Conservation (phyloP, 164 flowering plant genomes). For the Aristolochia californica region DNA sequence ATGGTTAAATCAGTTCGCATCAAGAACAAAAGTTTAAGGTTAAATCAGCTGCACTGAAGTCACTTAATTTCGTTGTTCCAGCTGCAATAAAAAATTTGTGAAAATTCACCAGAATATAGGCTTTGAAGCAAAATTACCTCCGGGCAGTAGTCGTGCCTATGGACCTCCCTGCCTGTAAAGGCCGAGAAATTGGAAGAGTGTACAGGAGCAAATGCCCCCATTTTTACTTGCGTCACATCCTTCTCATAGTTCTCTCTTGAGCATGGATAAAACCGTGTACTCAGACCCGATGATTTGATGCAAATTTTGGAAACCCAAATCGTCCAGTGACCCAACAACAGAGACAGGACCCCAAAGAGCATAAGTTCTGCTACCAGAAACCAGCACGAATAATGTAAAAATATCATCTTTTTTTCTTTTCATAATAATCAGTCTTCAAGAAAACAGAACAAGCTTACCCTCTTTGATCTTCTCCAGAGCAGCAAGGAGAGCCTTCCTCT, state of each 20-base stretch:
- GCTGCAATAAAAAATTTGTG: not conserved
- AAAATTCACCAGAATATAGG: not conserved
- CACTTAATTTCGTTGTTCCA: too few species aligned
- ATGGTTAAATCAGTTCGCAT: too few species aligned
- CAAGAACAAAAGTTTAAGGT: too few species aligned
- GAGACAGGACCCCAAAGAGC: slow-evolving; percentile 75
- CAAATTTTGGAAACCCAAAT: slow-evolving; percentile 67
- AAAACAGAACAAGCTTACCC: slow-evolving; percentile 27
- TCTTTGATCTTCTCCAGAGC: slow-evolving; percentile 79
- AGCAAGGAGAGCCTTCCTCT: slow-evolving; percentile 61
- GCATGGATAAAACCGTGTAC: slow-evolving; percentile 60
- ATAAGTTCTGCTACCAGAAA: slow-evolving; percentile 54
- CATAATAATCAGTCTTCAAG: not conserved
- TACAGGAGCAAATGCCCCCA: slow-evolving; percentile 9
- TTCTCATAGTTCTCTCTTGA: slow-evolving; percentile 5
- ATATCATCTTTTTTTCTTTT: not conserved
- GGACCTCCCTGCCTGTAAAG: slow-evolving; percentile 9
- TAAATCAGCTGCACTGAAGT: too few species aligned
- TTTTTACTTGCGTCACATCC: not conserved
- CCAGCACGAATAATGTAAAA: not conserved
- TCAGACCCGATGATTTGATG: slow-evolving; percentile 46
- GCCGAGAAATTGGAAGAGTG: slow-evolving; percentile 22
- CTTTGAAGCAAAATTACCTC: slow-evolving; percentile 30
- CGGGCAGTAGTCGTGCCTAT: slow-evolving; percentile 35
- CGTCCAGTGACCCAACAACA: slow-evolving; percentile 84